Base-by-base conservation (phyloP, 768 basidiomycete species). In the Kwoniella heveanensis region DNA sequence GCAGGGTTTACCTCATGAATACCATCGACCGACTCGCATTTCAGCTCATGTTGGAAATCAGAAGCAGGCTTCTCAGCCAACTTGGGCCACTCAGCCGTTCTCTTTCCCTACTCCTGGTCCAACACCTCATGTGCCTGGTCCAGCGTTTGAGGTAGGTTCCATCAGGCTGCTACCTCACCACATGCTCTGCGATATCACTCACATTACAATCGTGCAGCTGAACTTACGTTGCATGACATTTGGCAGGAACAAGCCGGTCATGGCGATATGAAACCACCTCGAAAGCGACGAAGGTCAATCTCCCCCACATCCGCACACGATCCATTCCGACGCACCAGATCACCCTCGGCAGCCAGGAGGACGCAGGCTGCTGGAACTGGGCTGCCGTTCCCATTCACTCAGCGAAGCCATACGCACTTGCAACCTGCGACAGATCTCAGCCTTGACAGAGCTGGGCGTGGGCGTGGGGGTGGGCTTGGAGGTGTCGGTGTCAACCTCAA, bases 261-360 rank as follows among this genome's bases (percentile, higher is more conserved):
- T 8, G 59, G 25, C 8, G 59, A 60, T 27, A 25, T 25, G n/a
- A 52, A 60, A 37, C 59, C 59, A 8, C n/a, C 29, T 36, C 8
- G 50, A 27, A 60, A 60, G 29, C 25, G 59, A 7, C 48, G 48
- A n/a, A 37, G 59, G 29, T 48, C 46, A 9, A 39, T 52, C 26
- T 60, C 59, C 13, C 59, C 59, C 0, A 36, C 59, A 24, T 60
- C 59, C 13, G 59, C 50, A 21, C n/a, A 60, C 29, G 59, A 60
- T 19, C 25, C 50, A n/a, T 8, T 55, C 32, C 21, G 22, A 19
- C 2, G 24, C n/a, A 57, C 25, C 9, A 46, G 48, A 58, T 21
- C 21, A 39, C 19, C 32, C 2, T 36, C 26, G 22, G 24, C 32
- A 22, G 5, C 32, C 3, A 32, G 32, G 2, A 1, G 21, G 19